Evolutionary conservation across 2,329 filamentous ascomycete species (phyloP), one percentile per base, ranked within the genome.

Genomic region (Botrytis sinoallii): DNA sequence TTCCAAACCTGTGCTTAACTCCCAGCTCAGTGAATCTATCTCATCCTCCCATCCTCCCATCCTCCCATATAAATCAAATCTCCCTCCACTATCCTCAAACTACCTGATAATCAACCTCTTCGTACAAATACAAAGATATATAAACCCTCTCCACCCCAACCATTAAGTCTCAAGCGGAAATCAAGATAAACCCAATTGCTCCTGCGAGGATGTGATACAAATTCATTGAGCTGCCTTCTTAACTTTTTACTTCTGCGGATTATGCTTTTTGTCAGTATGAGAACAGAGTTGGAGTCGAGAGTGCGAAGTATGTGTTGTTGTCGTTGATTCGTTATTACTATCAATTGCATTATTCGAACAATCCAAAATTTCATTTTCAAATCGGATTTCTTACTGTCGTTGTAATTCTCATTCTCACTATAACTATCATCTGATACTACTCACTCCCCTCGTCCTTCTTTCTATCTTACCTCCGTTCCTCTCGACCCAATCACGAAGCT

Each of bases 21-120:
- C 48, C 25, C 4, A n/a, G 25, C 0, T 52, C 25, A n/a, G 25
- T n/a, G 48, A 52, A 52, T 32, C 16, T 32, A 9, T 32, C 18
- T 9, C 12, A 18, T 29, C 10, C 12, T 22, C 20, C 20, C 25
- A 10, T 48, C 40, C 14, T 42, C 18, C 14, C 14, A 32, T 20
- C 12, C 14, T 25, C 46, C 10, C 22, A 9, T 48, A 48, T 48
- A 4, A 18, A 57, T 32, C 12, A 29, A 2, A 6, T 1, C 6
- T 5, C 2, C 1, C 5, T 32, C 25, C 16, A 20, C 55, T 57
- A 9, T 20, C 0, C 6, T 18, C 16, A 32, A 18, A 0, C 16
- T 0, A 29, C 48, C 1, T 52, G 10, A 52, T 0, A n/a, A 0
- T 3, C 1, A 0, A n/a, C 10, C 2, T 32, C 29, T 4, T 18